Base-by-base conservation (phyloP, 805 yeast species). In the Candida suzukii region DNA sequence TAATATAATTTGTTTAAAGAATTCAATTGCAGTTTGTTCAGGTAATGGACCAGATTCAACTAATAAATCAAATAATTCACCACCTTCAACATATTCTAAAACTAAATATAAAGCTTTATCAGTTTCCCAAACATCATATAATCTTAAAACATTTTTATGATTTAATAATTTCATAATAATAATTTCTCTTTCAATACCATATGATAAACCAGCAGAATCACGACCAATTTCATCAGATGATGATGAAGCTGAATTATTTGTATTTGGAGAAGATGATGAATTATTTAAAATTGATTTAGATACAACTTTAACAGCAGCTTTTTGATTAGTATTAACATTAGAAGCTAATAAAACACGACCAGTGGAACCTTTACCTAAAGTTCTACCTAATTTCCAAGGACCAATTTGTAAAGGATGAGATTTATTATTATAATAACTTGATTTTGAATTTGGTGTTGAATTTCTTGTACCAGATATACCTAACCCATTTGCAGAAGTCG, bases 231-330 rank as follows among this genome's bases (percentile, higher is more conserved):
- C 62, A 21, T 43, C 38, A 19, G 25, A 21, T 14, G 20, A 16
- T 8, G 35, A 32, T n/a, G n/a, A 12, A 32, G 26, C 34, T 19
- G 40, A 28, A 19, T 7, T 20, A 25, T 14, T 36, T 14, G 22
- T 11, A 18, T 26, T 26, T 10, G 29, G 4, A 11, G 29, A 28
- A 41, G 35, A 31, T 27, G 13, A 8, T 24, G 11, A 24, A 24
- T 61, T 63, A 51, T 70, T 74, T 54, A 85, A 76, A 45, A 80
- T 71, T 25, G 90, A 72, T 56, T 93, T 93, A 25, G 98, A 95
- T 12, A 93, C 95, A 47, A 93, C 88, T 62, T 93, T 93, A 39
- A 93, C 95, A 1, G 99, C 99, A 3, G 99, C 98, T 43, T 88
- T 74, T 62, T 88, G 83, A 38, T 93, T 93, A 1, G 93, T 83